These are phyloP conservation scores for Fusarium avenaceum DNA, from an alignment of 2,329 filamentous ascomycete species.

Conservation along the genomic window DNA sequence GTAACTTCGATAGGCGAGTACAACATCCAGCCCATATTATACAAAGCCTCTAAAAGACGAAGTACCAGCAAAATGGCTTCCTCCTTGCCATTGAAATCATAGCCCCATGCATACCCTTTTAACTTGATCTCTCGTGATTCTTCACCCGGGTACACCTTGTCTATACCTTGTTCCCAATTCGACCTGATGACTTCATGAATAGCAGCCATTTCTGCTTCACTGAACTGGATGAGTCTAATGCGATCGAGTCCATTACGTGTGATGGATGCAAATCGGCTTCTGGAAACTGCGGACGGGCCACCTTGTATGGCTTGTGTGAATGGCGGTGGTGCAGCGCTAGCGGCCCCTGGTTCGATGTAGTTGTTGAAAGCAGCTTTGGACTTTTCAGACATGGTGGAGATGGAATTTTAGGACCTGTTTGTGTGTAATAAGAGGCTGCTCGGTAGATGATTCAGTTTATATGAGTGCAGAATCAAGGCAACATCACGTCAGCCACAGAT, in stretches of 20 bases:
- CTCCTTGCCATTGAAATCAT: slow-evolving; percentile 13
- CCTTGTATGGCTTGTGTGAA: background rate
- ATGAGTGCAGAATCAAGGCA: background rate
- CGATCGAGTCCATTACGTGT: slow-evolving; percentile 10
- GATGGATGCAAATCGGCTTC: slow-evolving; percentile 10
- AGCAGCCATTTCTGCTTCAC: slow-evolving; percentile 3
- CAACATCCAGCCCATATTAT: slow-evolving; percentile 16
- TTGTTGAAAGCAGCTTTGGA: background rate
- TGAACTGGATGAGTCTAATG: slow-evolving; percentile 24
- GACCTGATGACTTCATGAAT: slow-evolving; percentile 12
- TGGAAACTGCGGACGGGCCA: background rate
- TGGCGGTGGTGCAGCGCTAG: slow-evolving; percentile 9
- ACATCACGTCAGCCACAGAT: slow-evolving; percentile 21
- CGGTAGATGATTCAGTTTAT: background rate
- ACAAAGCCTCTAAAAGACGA: slow-evolving; percentile 10
- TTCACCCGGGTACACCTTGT: slow-evolving; percentile 2
- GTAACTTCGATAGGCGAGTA: slow-evolving; percentile 28
- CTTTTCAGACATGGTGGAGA: slow-evolving; percentile 11
- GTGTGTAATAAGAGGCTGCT: background rate
- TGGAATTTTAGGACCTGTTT: background rate
- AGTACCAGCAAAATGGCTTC: slow-evolving; percentile 23
- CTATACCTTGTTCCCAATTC: slow-evolving; percentile 18
- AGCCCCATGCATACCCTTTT: slow-evolving; percentile 13
- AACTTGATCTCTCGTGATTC: slow-evolving; percentile 31
- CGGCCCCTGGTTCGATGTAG: background rate